phyloP scores from a whole-genome alignment of 768 basidiomycete genomes.

The Suillus cothurnatus region DNA sequence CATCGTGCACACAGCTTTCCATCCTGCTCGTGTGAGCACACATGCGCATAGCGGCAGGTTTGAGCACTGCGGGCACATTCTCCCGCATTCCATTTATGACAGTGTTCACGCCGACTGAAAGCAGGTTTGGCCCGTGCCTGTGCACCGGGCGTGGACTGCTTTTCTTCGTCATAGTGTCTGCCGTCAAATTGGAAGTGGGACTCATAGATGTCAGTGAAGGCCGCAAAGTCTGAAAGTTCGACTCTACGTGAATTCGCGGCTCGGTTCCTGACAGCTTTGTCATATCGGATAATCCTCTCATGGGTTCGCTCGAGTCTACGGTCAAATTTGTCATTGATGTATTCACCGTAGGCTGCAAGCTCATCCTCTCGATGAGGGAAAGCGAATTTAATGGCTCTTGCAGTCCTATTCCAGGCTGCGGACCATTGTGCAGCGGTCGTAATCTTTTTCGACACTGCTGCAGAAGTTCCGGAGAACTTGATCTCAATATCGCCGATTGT shows the following conservation, averaged over 20 bases:
- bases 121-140: no score
- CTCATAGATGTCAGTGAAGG: not conserved
- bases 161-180: not conserved
- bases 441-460: conserved; percentile 15
- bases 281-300: conserved; percentile 28
- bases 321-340: conserved; percentile 29
- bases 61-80: not conserved
- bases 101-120: not conserved
- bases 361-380: conserved; percentile 33
- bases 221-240: conserved; percentile 24
- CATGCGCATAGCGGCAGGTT: not conserved
- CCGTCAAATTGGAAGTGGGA: not conserved
- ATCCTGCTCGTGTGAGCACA: not conserved
- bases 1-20: not conserved
- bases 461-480: conserved; percentile 3
- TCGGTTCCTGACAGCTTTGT: conserved; percentile 30
- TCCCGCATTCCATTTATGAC: not conserved
- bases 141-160: not conserved
- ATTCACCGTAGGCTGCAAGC: conserved; percentile 26
- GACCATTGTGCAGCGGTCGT: conserved; percentile 25
- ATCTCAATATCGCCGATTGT: conserved; percentile 21
- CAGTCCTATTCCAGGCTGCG: conserved; percentile 21
- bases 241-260: conserved; percentile 18
- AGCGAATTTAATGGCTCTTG: conserved; percentile 20
- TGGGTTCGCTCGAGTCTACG: conserved; percentile 12